Conservation (phyloP, 805 yeast species). For the Clavispora fructus region DNA sequence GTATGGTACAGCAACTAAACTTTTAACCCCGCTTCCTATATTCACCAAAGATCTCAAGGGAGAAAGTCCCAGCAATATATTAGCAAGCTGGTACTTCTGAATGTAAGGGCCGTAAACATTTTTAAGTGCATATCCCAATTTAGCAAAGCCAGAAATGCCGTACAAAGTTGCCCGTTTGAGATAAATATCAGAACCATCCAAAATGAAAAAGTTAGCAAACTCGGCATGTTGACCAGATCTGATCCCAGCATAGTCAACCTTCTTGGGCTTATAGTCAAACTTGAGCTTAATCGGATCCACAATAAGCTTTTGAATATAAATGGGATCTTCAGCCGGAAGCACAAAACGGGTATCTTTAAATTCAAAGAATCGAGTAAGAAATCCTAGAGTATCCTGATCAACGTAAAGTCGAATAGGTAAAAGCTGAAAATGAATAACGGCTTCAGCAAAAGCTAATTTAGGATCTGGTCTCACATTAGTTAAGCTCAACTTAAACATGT, state of each 20-base stretch:
- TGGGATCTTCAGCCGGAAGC: conserved; percentile 58
- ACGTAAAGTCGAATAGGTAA: conserved; percentile 79
- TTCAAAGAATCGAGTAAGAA: conserved; percentile 70
- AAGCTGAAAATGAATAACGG: conserved; percentile 46
- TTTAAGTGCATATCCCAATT: conserved; percentile 50
- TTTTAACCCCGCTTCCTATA: conserved; percentile 73
- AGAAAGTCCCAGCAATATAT: conserved; percentile 77
- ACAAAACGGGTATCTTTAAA: conserved; percentile 70
- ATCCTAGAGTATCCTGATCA: conserved; percentile 91
- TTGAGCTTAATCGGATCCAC: conserved; percentile 56
- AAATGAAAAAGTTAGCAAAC: conserved; percentile 78
- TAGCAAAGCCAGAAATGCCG: conserved; percentile 74
- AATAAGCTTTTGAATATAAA: conserved; percentile 64
- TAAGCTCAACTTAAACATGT: conserved; percentile 53
- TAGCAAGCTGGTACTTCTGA: conserved; percentile 70
- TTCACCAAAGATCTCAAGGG: conserved; percentile 74
- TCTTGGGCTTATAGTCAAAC: conserved; percentile 89
- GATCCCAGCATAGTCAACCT: conserved; percentile 76
- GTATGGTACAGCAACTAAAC: conserved; percentile 67
- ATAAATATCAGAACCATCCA: conserved; percentile 77
- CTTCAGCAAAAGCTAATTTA: conserved; percentile 62
- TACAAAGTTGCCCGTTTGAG: conserved; percentile 58
- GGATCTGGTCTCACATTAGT: conserved; percentile 62
- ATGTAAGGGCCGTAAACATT: conserved; percentile 88
- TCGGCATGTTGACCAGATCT: conserved; percentile 84